Base-by-base conservation (phyloP, 2,329 filamentous ascomycete genomes). In the Alternaria metachromatica region DNA sequence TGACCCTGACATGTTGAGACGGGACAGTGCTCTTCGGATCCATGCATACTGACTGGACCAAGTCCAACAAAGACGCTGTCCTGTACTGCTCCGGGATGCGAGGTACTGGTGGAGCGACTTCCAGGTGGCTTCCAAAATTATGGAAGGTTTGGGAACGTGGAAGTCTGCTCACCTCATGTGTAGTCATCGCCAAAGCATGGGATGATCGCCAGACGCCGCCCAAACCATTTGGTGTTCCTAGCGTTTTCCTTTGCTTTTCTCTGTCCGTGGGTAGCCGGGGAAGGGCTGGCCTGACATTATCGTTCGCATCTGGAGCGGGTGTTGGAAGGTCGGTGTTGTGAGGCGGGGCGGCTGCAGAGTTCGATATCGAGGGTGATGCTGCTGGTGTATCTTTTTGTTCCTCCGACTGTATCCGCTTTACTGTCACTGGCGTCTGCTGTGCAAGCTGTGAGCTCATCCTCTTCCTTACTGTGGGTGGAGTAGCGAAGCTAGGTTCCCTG, bases 101-200 rank as follows among this genome's bases (percentile, higher is more conserved):
- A 45, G 74, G 75, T 0, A 77, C 61, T 48, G 75, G 72, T 30
- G 73, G 73, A 64, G 63, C 46, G 44, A 41, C 23, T 37, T 72
- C 68, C 63, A 18, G 30, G 21, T 45, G 30, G 58, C 43, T 60
- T 60, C 63, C 66, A 67, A 76, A 56, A 63, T 63, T 48, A 56
- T 78, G 72, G 55, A 74, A 73, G 41, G 75, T 77, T 28, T 64
- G 67, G 57, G 75, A 76, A 60, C 68, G 72, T 65, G 76, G 70
- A 26, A 78, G 60, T 62, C 71, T 67, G 68, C 69, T 79, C 74
- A 78, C 77, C 76, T 79, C 72, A 65, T 72, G 65, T 51, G 71
- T 76, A 60, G 62, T 58, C 28, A 57, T 60, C 55, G 60, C 65
- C 51, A 66, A 60, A 62, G 69, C 54, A 58, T 61, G 65, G 55